These are phyloP conservation scores for Udeniomyces megalosporus DNA, from an alignment of 768 basidiomycete genomes.

Conservation along the genomic window DNA sequence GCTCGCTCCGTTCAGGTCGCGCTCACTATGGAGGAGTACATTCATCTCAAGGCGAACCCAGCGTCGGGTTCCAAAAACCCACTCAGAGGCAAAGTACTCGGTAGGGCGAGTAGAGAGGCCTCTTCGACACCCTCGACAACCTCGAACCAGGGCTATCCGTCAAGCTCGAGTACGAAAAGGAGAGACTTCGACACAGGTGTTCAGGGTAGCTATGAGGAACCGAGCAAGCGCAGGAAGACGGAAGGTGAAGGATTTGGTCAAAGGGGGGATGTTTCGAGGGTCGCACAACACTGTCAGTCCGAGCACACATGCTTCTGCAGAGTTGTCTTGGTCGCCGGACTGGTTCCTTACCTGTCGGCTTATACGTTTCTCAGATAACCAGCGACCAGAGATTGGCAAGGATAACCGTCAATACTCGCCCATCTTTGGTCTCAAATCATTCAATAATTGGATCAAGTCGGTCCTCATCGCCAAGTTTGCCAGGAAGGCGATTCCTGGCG, in stretches of 20 bases:
- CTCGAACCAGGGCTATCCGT: too few species aligned
- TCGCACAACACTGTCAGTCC: constrained; percentile 25
- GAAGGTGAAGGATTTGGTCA: constrained; percentile 20
- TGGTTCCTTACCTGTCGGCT: background rate
- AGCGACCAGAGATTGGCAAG: constrained; percentile 78
- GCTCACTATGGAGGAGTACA: background rate
- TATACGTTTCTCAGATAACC: constrained; percentile 49
- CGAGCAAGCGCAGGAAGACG: constrained; percentile 18
- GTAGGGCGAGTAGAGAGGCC: too few species aligned
- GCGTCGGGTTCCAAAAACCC: background rate
- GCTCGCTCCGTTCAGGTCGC: background rate
- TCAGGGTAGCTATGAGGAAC: background rate
- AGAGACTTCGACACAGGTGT: too few species aligned
- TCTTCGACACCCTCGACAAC: constrained; percentile 5
- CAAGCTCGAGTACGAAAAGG: too few species aligned
- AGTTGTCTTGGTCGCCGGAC: too few species aligned
- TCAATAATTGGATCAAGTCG: constrained; percentile 99
- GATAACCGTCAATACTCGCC: constrained; percentile 70
- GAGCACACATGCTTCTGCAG: too few species aligned
- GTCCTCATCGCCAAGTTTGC: constrained; percentile 85
- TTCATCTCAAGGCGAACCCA: background rate
- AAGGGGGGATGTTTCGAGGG: constrained; percentile 20
- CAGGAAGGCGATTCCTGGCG: constrained; percentile 41
- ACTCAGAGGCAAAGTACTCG: background rate
- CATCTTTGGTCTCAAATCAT: constrained; percentile 89